Evolutionary conservation across 148 eudicot species (phyloP), one percentile per base, ranked within the genome.

Genomic region (Persicaria maculosa): DNA sequence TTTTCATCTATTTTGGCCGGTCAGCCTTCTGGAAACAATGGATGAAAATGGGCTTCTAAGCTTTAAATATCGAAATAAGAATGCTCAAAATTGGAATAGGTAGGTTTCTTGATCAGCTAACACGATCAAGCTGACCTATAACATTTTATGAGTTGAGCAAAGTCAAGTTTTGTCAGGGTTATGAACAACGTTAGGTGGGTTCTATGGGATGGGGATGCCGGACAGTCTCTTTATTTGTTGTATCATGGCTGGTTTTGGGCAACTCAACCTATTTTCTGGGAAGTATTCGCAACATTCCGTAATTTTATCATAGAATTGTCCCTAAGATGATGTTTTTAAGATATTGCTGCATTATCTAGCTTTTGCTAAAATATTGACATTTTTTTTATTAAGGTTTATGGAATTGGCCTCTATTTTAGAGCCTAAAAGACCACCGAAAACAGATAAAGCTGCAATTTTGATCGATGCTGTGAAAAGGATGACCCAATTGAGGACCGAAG

Each of bases 371-470:
- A 36, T 11, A 0, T 68, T 77, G 48, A 12, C 47, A 22, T n/a
- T n/a, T n/a, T 83, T 11, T 43, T 85, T n/a, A 47, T 44, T 10
- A 65, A 90, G 95, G 88, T 88, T 88, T 74, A 68, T 86, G 80
- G 95, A 90, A 76, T 85, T 90, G 76, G 87, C 85, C 40, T 76
- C 90, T 11, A 83, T 90, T 44, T 78, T 90, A 76, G 95, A 90
- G 79, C 90, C 90, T 73, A 90, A 85, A 62, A 84, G 85, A 77
- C 78, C 89, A 68, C 90, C 85, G 9, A 90, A 86, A 80, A 85
- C 85, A 43, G 96, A 90, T 79, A 90, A 90, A 75, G 80, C 88
- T 75, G 90, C 92, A 57, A 88, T 88, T 72, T 78, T 90, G 80
- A 75, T 77, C 55, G 92, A 90, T 75, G 96, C 96, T 78, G 76